Evolutionary conservation across 805 yeast genomes (phyloP), one percentile per base, ranked within the genome.

Genomic region (Spencermartinsiella europaea): DNA sequence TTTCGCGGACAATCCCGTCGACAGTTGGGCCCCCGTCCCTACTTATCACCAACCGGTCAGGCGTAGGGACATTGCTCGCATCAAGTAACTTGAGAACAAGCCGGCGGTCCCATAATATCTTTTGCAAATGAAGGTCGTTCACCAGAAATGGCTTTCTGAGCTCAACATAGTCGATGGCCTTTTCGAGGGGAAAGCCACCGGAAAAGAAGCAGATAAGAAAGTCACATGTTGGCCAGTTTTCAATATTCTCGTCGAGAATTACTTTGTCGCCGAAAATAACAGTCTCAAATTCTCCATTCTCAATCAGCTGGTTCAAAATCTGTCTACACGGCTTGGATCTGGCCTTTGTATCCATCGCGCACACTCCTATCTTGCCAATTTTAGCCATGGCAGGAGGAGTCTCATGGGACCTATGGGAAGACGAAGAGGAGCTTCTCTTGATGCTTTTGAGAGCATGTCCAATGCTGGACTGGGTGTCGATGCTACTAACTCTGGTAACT

Each of bases 171-270:
- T 81, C 75, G 48, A 93, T 91, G 2, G 99, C 99, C 65, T 93
- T 93, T 56, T 91, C 95, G 38, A 93, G 72, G 0, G 99, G 99
- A 68, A 93, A 93, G 0, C 99, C 99, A 25, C 81, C 79, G n/a
- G 95, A 85, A 65, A 93, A 93, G 66, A 93, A 93, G 55, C 91
- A 83, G 51, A 93, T 86, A 52, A 93, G 72, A 60, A 88, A 93
- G 64, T 93, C 99, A 70, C 99, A 93, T 33, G 96, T 88, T 34
- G 99, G 99, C 99, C 99, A 93, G 63, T 89, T 88, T 68, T 93
- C 98, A 49, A 93, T 78, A 14, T 76, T 70, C 68, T 95, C 99
- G 66, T 93, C 99, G 46, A 93, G 68, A 43, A 93, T 91, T 20
- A 89, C 97, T 66, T 93, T 93, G 65, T 93, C 99, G 49, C 98